phyloP scores from a whole-genome alignment of 352 stramenopile genomes.

The Globisporangium heterothallicum region DNA sequence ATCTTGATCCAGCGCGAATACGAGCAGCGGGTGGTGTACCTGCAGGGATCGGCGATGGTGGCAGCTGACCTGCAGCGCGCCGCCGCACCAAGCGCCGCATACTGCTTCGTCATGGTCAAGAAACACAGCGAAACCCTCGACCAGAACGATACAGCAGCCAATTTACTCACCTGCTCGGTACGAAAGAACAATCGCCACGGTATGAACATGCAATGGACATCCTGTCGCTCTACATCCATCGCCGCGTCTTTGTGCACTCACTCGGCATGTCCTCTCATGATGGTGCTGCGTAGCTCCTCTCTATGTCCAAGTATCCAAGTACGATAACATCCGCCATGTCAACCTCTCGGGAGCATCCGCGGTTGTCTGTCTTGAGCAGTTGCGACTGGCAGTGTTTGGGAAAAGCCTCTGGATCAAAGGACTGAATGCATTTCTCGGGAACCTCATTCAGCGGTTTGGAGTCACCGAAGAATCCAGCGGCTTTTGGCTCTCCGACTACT shows the following conservation, averaged over 20 bases:
- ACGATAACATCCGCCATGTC: slow-evolving; percentile 66
- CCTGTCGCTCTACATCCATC: no score
- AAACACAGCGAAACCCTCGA: slow-evolving; percentile 54
- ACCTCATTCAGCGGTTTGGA: slow-evolving; percentile 58
- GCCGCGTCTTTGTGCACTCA: no score
- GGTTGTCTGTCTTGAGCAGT: slow-evolving; percentile 71
- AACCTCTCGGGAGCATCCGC: slow-evolving; percentile 64
- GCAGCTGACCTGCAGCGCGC: slow-evolving; percentile 62
- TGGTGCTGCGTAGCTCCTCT: slow-evolving; percentile 40
- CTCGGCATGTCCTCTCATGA: no score
- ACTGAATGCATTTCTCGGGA: slow-evolving; percentile 69
- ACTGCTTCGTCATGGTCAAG: slow-evolving; percentile 73
- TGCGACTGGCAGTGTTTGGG: slow-evolving; percentile 65
- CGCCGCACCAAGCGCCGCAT: slow-evolving; percentile 37
- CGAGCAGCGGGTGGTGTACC: slow-evolving; percentile 69
- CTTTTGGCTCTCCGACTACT: slow-evolving; percentile 63
- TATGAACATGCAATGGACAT: no score
- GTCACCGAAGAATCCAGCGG: slow-evolving; percentile 35
- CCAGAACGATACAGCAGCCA: slow-evolving; percentile 64
- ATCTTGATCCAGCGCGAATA: slow-evolving; percentile 69
- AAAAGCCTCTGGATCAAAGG: slow-evolving; percentile 73
- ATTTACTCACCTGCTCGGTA: slow-evolving; percentile 74
- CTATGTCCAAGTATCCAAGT: slow-evolving; percentile 76
- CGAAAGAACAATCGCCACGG: slow-evolving; percentile 67
- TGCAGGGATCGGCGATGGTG: slow-evolving; percentile 75